Conservation (phyloP, 192 early-diverging fungal species). For the Entomortierella beljakovae region DNA sequence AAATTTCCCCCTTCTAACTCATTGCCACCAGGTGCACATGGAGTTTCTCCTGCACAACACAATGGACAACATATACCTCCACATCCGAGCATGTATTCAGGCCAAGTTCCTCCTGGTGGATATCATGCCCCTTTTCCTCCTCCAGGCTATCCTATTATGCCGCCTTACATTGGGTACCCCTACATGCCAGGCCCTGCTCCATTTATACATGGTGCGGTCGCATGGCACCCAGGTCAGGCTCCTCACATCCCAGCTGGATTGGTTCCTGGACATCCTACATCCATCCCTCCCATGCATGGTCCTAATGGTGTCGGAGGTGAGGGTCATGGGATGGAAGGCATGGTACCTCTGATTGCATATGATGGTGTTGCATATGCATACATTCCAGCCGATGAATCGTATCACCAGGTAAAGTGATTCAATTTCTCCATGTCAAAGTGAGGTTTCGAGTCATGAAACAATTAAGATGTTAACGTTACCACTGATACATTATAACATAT, state of each 20-base stretch:
- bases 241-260: slow-evolving; percentile 18
- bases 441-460: not conserved
- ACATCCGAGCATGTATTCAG: slow-evolving; percentile 19
- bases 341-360: slow-evolving; percentile 39
- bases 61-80: slow-evolving; percentile 4
- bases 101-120: slow-evolving; percentile 25
- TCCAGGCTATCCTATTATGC: slow-evolving; percentile 42
- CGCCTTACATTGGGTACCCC: slow-evolving; percentile 38
- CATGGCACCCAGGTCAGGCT: slow-evolving; percentile 38
- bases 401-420: slow-evolving; percentile 32
- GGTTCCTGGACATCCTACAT: slow-evolving; percentile 18
- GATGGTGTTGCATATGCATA: slow-evolving; percentile 44
- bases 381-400: slow-evolving; percentile 34
- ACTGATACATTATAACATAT: not conserved
- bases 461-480: not conserved
- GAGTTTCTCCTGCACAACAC: not conserved
- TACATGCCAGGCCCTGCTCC: slow-evolving; percentile 27
- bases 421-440: too few relatives aligned
- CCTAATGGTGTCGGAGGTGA: not conserved
- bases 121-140: slow-evolving; percentile 25
- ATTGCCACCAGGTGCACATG: slow-evolving; percentile 11
- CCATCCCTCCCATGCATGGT: slow-evolving; percentile 4
- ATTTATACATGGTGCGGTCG: slow-evolving; percentile 32
- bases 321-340: slow-evolving; percentile 30
- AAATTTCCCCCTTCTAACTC: not conserved